phyloP scores from a whole-genome alignment of 257 asterid species.

The Solanum pennellii region DNA sequence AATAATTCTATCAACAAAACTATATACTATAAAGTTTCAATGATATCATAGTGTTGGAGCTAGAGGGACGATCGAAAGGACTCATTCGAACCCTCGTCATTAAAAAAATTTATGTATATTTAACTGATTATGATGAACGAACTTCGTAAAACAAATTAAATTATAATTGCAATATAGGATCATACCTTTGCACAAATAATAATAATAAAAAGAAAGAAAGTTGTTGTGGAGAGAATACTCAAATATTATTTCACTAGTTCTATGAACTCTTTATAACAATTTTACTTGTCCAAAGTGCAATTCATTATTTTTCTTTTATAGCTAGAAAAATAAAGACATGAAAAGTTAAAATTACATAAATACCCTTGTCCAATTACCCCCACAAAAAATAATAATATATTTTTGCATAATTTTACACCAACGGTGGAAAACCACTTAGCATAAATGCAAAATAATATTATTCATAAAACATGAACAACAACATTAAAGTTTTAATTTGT shows the following conservation, averaged over 20 bases:
- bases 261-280: not conserved
- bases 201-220: not conserved
- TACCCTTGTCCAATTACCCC: not conserved
- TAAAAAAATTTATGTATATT: not conserved
- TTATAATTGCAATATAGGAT: not conserved
- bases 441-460: not conserved
- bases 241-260: not conserved
- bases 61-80: too few relatives aligned
- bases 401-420: not conserved
- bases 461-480: not conserved
- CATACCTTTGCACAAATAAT: not conserved
- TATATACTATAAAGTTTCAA: not conserved
- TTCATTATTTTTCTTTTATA: not conserved
- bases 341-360: not conserved
- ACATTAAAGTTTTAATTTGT: constrained; percentile 1
- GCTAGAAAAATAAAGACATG: not conserved
- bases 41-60: too few relatives aligned
- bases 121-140: not conserved
- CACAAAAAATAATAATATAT: rapidly evolving
- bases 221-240: not conserved
- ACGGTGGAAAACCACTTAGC: constrained; percentile 10
- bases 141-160: not conserved
- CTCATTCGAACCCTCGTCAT: too few relatives aligned
- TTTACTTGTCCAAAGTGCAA: not conserved
- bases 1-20: not conserved